Evolutionary conservation across 805 yeast species (phyloP), one percentile per base, ranked within the genome.

Genomic region (Saccharomycopsis lassenensis): DNA sequence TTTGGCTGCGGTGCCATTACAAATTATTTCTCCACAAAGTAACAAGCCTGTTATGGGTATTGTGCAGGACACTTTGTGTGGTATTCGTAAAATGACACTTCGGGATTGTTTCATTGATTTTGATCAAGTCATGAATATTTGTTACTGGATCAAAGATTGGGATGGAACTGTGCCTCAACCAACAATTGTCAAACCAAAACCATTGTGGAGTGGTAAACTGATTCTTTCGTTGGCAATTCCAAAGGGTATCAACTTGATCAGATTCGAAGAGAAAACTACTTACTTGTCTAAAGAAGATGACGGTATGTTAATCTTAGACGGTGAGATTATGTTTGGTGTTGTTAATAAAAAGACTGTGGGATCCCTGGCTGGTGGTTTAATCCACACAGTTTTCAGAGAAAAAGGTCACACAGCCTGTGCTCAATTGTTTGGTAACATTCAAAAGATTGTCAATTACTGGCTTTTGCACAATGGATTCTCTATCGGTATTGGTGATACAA

Each of bases 21-120:
- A 91, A 61, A 91, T 91, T 68, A 95, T 91, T 26, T 86, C 96
- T 12, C 96, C 99, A 8, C 99, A 91, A 62, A 84, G 95, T 2
- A 91, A 91, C 59, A 91, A 91, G 62, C 99, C 99, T 25, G 95
- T 94, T 47, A 91, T 91, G 99, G 99, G 99, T 65, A 91, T 91
- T 66, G 98, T 91, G 45, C 99, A 91, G 66, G 99, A 91, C 62
- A 87, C 99, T 0, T 66, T 91, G 47, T 86, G 96, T 72, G 99
- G 98, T 65, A 69, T 89, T 36, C 78, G 98, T 63, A 91, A 91
- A 57, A 74, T 91, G 82, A 89, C 98, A 0, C 63, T 84, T 45
- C 77, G 95, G 58, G 98, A 91, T 55, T 71, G 65, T 29, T 91
- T 87, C 52, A 65, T 91, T 39, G 95, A 83, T 46, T 83, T 77